Evolutionary conservation across 2,329 filamentous ascomycete genomes (phyloP).

Genomic region (Periconia macrospinosa): DNA sequence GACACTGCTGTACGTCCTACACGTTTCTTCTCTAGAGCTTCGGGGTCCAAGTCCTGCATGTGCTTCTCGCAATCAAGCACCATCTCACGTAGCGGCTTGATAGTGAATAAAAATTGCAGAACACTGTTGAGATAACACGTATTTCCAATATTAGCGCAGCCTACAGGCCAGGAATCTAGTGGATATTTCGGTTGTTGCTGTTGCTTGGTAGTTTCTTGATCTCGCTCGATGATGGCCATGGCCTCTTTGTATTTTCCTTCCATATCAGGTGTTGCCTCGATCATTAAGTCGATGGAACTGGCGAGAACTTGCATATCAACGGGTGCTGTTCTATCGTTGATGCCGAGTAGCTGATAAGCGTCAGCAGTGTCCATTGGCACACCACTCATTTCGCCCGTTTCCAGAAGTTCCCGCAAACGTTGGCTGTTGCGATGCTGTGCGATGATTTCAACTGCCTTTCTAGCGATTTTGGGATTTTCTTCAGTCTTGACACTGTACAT

Average conservation of each 20-base stretch:
- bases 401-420: constrained; percentile 55
- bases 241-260: constrained; percentile 51
- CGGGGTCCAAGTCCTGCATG: constrained; percentile 67
- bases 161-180: constrained; percentile 69
- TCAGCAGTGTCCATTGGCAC: constrained; percentile 56
- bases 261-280: constrained; percentile 48
- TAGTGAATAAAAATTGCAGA: constrained; percentile 90
- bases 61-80: constrained; percentile 75
- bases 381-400: constrained; percentile 53
- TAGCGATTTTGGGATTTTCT: constrained; percentile 56
- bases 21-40: constrained; percentile 65
- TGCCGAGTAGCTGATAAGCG: constrained; percentile 46
- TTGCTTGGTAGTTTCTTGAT: constrained; percentile 27
- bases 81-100: constrained; percentile 78
- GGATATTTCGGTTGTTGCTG: constrained; percentile 23
- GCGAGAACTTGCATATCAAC: constrained; percentile 50
- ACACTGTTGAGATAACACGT: constrained; percentile 98
- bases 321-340: constrained; percentile 55
- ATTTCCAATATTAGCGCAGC: constrained; percentile 91
- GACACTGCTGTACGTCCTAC: constrained; percentile 74
- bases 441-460: constrained; percentile 61
- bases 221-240: constrained; percentile 47
- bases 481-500: constrained; percentile 59
- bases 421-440: constrained; percentile 61
- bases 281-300: constrained; percentile 18